A percentile compares a stretch with the other conserved stretches of the same genome.
Evolutionary conservation across 2,329 filamentous ascomycete genomes (phyloP).

Genomic region (Diaporthe sp.): DNA sequence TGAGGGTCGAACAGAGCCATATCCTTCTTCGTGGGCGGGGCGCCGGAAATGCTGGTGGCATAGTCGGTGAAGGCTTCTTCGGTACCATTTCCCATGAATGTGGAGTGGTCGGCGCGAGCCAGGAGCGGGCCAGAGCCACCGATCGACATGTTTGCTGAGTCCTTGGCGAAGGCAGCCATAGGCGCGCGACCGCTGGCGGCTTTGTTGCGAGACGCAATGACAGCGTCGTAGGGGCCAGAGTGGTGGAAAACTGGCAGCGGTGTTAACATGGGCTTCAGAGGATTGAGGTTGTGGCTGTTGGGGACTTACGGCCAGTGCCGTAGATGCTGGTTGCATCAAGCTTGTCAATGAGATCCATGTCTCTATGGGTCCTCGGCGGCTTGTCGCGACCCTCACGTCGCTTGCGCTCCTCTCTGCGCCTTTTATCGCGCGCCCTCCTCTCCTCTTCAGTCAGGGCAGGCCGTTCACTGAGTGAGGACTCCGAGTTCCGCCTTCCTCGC

Average conservation of each 20-base stretch:
- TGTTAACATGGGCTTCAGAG: slow-evolving; percentile 3
- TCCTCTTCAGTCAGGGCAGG: slow-evolving; percentile 70
- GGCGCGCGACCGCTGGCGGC: slow-evolving; percentile 86
- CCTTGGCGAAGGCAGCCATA: slow-evolving; percentile 96
- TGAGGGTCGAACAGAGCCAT: slow-evolving; percentile 77
- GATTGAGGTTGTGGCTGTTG: neutral
- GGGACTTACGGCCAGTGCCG: slow-evolving; percentile 84
- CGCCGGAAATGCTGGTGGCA: slow-evolving; percentile 53
- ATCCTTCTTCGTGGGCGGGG: slow-evolving; percentile 54
- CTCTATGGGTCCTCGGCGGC: slow-evolving; percentile 62
- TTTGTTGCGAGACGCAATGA: slow-evolving; percentile 93
- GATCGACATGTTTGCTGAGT: slow-evolving; percentile 91
- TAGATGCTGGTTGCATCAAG: slow-evolving; percentile 97
- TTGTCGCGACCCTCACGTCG: slow-evolving; percentile 66
- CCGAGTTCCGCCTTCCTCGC: slow-evolving; percentile 79
- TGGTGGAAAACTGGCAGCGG: slow-evolving; percentile 86
- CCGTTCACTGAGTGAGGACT: slow-evolving; percentile 77
- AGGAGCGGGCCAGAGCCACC: slow-evolving; percentile 91
- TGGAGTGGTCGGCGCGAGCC: slow-evolving; percentile 83
- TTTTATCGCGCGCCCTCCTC: slow-evolving; percentile 63
- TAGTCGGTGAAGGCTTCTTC: slow-evolving; percentile 93
- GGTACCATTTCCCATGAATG: slow-evolving; percentile 85
- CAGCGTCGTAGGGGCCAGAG: slow-evolving; percentile 96
- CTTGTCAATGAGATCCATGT: slow-evolving; percentile 94
- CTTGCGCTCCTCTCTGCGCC: slow-evolving; percentile 63